Conservation (phyloP, 139 green algal genomes). For the Astrephomene gubernaculifera region DNA sequence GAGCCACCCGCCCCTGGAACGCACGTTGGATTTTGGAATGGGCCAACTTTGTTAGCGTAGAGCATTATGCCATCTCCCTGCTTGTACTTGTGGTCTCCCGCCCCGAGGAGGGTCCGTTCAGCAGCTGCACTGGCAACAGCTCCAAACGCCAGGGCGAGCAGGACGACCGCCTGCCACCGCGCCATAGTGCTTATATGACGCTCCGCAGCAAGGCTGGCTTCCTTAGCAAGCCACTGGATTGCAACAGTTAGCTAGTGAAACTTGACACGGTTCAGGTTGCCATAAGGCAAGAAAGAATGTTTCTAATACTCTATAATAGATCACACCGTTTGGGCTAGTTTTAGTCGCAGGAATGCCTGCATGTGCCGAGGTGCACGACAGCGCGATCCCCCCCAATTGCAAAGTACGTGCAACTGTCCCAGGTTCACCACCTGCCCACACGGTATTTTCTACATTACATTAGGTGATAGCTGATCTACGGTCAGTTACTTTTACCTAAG, state of each 20-base stretch:
- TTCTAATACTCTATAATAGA: neutral
- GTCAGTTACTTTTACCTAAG: neutral
- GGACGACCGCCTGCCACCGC: neutral
- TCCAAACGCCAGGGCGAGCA: constrained; percentile 1
- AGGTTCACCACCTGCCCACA: no score
- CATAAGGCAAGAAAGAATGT: neutral
- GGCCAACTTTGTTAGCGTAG: constrained; percentile 84
- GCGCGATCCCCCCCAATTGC: neutral
- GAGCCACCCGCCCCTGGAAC: neutral
- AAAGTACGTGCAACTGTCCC: neutral
- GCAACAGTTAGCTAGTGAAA: constrained; percentile 11
- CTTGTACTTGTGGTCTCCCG: constrained; percentile 72
- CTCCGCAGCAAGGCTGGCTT: neutral
- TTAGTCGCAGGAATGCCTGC: no score
- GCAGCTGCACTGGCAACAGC: neutral
- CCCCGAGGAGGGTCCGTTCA: constrained; percentile 25
- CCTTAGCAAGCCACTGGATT: neutral
- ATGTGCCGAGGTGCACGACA: neutral
- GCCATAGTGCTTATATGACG: neutral
- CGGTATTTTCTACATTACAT: neutral
- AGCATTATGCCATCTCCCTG: constrained; percentile 70
- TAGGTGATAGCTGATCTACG: neutral
- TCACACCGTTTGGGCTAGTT: no score
- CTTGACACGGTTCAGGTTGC: neutral
- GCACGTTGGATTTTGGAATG: constrained; percentile 78